These are phyloP conservation scores for Melastoma malabathricum DNA, from an alignment of 345 rosid species.

Conservation along the genomic window DNA sequence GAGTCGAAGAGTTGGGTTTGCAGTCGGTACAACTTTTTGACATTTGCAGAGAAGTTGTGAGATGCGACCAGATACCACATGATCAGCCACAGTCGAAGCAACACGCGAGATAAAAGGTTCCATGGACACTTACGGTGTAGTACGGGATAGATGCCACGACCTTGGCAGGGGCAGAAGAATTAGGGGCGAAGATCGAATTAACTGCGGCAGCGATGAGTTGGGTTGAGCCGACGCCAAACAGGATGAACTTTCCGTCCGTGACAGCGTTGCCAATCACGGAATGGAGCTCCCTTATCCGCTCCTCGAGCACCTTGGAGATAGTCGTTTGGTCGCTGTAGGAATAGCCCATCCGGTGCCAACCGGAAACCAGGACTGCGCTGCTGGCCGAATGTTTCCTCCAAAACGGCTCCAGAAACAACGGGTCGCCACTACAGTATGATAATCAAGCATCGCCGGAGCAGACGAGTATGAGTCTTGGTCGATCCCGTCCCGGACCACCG, in stretches of 20 bases:
- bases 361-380: constrained; percentile 35
- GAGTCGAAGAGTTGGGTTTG: constrained; percentile 39
- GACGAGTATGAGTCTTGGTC: too few relatives aligned
- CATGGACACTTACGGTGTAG: constrained; percentile 15
- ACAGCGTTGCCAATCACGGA: constrained; percentile 39
- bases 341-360: constrained; percentile 58
- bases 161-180: constrained; percentile 14
- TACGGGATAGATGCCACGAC: constrained; percentile 45
- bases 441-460: too few relatives aligned
- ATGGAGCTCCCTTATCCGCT: constrained; percentile 34
- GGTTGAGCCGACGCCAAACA: constrained; percentile 58
- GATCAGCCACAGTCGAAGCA: neutral
- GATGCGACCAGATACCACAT: neutral
- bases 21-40: constrained; percentile 22
- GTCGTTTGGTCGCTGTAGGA: constrained; percentile 6
- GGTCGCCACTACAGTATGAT: constrained; percentile 35
- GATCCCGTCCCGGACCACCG: too few relatives aligned
- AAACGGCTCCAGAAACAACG: constrained; percentile 39
- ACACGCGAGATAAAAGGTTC: neutral
- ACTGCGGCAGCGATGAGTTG: constrained; percentile 58
- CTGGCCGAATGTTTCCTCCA: constrained; percentile 34
- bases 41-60: neutral
- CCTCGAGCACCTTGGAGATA: constrained; percentile 29
- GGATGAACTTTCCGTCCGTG: constrained; percentile 27
- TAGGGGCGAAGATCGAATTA: constrained; percentile 31